phyloP scores from a whole-genome alignment of 192 early-diverging fungal species.

The Backusella macrospora region DNA sequence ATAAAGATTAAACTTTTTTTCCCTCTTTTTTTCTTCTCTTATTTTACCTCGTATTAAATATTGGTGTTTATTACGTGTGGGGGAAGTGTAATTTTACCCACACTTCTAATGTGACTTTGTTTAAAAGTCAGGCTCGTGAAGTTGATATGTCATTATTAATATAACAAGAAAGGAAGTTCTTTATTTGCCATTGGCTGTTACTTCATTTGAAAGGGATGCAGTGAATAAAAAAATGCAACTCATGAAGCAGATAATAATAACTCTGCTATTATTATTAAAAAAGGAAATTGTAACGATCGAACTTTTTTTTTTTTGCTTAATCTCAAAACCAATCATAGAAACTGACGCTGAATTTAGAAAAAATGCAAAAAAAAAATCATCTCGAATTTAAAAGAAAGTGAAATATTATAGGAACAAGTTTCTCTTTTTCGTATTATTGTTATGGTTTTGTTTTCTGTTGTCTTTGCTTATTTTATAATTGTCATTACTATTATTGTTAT shows the following conservation, averaged over 20 bases:
- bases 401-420: neutral
- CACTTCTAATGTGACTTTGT: constrained; percentile 3
- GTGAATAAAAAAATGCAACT: neutral
- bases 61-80: constrained; percentile 1
- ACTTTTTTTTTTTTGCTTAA: neutral
- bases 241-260: neutral
- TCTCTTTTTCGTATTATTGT: neutral
- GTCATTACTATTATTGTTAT: too few species aligned
- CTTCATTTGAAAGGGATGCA: neutral
- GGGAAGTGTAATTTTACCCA: neutral
- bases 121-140: constrained; percentile 10
- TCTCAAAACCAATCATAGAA: neutral
- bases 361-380: neutral
- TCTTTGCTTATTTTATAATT: neutral
- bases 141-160: neutral
- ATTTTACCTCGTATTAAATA: neutral
- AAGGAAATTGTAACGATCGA: neutral
- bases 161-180: neutral
- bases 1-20: neutral
- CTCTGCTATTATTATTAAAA: neutral
- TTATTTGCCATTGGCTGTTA: neutral
- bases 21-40: constrained; percentile 8
- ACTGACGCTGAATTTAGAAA: neutral
- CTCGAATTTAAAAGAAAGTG: neutral
- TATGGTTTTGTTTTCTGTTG: too few species aligned